Evolutionary conservation across 805 yeast genomes (phyloP), one percentile per base, ranked within the genome.

Genomic region (Ogataea ganodermae): DNA sequence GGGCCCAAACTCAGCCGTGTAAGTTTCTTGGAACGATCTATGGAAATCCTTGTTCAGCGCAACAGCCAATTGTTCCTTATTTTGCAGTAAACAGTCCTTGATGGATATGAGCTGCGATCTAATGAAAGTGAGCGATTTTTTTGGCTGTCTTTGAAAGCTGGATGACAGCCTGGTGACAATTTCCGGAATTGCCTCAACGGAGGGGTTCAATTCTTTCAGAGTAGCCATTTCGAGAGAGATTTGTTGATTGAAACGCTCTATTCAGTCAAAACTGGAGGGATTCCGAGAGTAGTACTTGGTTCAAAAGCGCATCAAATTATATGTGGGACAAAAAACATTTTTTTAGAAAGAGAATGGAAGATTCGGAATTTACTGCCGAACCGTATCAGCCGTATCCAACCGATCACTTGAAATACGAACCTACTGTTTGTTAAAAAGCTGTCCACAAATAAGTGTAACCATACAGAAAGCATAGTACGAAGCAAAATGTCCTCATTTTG

Each of bases 1-100:
- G 1, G 75, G 74, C 6, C 68, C 66, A 18, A 81, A 53, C 63
- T 92, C 98, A 39, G 79, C 63, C 27, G 79, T 58, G 41, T 70
- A 68, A 1, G 92, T 76, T 62, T 92, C 97, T 28, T 71, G 67
- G 2, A 70, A 67, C 1, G 86, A 64, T 48, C 92, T 78, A 64
- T 83, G 75, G 65, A 90, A 81, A 60, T 92, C 98, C 52, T 72
- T 61, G 18, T 67, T 52, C 52, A 90, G 66, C 0, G 96, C 90
- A 2, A 70, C 76, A 32, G 74, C 65, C 30, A 92, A 57, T 10
- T 61, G 68, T 3, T 79, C 81, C 43, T 69, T 73, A 58, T 83
- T 74, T 61, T 86, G 90, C 50, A 72, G 67, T 14, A 90, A 46
- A 1, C 79, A 83, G 56, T 74, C 83, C 68, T 84, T 86, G 16